Evolutionary conservation across 148 eudicot genomes (phyloP).

Genomic region (Fagopyrum homotropicum): DNA sequence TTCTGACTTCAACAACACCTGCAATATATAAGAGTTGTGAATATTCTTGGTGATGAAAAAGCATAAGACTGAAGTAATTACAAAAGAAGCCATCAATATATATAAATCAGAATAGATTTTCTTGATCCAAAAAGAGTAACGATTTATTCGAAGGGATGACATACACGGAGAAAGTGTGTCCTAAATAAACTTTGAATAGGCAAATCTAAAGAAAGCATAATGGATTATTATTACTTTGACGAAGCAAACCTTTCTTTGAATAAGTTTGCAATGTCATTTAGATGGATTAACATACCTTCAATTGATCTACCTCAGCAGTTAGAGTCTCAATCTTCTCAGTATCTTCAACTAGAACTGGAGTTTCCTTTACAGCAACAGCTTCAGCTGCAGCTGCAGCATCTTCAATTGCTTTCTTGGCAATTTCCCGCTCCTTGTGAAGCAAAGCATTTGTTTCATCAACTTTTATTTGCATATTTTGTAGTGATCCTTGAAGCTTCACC

Average conservation of each 20-base stretch:
- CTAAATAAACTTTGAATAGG: not conserved
- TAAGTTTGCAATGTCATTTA: not conserved
- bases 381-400: constrained; percentile 43
- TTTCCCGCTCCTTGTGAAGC: constrained; percentile 18
- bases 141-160: not conserved
- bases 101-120: not conserved
- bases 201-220: not conserved
- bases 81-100: not conserved
- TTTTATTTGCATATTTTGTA: constrained; percentile 54
- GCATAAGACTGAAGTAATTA: not conserved
- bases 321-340: constrained; percentile 56
- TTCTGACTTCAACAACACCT: constrained; percentile 63
- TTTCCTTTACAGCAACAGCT: constrained; percentile 47
- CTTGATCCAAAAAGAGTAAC: too few species aligned
- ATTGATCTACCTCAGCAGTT: constrained; percentile 57
- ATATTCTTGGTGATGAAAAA: not conserved
- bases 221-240: not conserved
- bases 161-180: not conserved
- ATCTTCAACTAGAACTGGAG: constrained; percentile 68
- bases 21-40: constrained; percentile 7
- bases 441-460: constrained; percentile 47
- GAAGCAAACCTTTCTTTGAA: not conserved
- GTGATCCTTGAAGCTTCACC: constrained; percentile 48
- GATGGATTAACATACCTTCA: constrained; percentile 46
- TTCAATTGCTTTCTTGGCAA: constrained; percentile 41